Percentiles rank a stretch among this genome's conserved stretches.
Conservation (phyloP, 2,329 filamentous ascomycete genomes). For the Cytospora piceae region DNA sequence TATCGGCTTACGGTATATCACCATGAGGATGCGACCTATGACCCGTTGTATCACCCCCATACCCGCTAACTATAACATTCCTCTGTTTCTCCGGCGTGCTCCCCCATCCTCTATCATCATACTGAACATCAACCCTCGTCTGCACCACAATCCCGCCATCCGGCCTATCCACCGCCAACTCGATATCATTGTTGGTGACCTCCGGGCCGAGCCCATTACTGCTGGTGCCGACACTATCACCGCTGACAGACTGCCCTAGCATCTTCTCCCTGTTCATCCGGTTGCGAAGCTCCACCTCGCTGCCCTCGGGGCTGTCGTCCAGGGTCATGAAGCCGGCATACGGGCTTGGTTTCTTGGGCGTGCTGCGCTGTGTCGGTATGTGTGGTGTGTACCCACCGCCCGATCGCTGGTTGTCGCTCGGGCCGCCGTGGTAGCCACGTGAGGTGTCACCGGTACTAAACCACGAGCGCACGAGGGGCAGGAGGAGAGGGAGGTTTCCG, state of each 20-base stretch:
- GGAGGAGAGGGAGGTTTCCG: slow-evolving; percentile 30
- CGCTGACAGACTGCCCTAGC: not conserved
- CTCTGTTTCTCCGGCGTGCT: not conserved
- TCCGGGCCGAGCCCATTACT: not conserved
- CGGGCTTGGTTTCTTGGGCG: not conserved
- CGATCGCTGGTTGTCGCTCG: not conserved
- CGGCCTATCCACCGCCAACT: not conserved
- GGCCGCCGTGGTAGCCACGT: not conserved
- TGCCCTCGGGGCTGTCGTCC: not conserved
- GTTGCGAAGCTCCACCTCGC: not conserved
- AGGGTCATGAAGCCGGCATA: not conserved
- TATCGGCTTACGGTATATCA: not conserved
- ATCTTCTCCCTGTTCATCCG: not conserved
- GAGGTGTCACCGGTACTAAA: not conserved
- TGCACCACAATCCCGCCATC: not conserved
- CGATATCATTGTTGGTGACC: not conserved
- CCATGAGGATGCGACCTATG: not conserved
- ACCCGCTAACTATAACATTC: not conserved
- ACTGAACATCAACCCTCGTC: not conserved
- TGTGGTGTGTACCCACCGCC: not conserved
- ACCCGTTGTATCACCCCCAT: not conserved
- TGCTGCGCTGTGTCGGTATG: not conserved
- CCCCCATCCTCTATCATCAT: not conserved
- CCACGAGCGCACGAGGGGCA: slow-evolving; percentile 11
- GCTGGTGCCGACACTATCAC: not conserved